Evolutionary conservation across 2,329 filamentous ascomycete genomes (phyloP), one percentile per base, ranked within the genome.

Genomic region (Tolypocladium sp.): DNA sequence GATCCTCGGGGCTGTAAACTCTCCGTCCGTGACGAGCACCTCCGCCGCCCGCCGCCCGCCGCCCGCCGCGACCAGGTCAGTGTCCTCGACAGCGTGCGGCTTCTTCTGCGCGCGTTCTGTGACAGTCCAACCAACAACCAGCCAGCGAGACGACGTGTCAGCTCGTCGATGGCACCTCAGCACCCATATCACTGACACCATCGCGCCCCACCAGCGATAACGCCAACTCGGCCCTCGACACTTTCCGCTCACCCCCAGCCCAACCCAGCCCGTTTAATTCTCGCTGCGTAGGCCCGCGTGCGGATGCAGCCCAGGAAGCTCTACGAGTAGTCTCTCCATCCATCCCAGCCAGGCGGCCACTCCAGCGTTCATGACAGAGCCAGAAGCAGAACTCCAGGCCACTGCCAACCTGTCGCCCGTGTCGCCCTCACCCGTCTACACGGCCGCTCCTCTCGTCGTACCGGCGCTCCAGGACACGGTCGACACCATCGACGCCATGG

Each of bases 401-500:
- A 76, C 79, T 65, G 80, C 80, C 72, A 74, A 78, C 69, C 72
- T 83, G 59, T 81, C 76, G 55, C 80, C 80, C 15, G 67, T 82
- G 56, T 82, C 80, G 57, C 81, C 80, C 55, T 72, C 77, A 59
- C 74, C 78, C 59, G 67, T 80, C 60, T 74, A 81, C 63, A 75
- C 74, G 55, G 73, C 77, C 59, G 76, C 78, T 33, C 71, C 79
- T 53, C 70, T 77, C 58, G 73, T 78, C 61, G 76, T 82, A 57
- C 79, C 80, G 38, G 71, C 73, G 33, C 78, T 83, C 59, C 80
- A 83, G 67, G 73, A 81, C 61, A 80, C 79, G 58, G 80, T 79
- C 65, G 79, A 82, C 63, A 76, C 72, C 61, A 72, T 80, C 61
- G 77, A 77, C 73, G 74, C 73, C 67, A 80, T 79, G 74, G 73